Conservation (phyloP, 202 grass and related monocot species). For the Musa balbisiana region DNA sequence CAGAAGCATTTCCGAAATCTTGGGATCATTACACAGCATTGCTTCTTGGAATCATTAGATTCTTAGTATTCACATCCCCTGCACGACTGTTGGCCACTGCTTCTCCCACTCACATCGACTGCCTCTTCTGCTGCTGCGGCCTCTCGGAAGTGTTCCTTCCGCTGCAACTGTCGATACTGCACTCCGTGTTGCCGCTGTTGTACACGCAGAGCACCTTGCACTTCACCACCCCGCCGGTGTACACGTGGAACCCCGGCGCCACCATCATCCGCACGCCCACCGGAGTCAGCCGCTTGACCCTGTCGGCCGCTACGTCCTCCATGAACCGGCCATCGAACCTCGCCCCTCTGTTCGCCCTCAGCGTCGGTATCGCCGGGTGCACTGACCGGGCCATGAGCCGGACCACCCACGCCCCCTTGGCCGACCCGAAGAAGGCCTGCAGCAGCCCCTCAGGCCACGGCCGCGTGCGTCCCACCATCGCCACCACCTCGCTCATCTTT, state of each 20-base stretch:
- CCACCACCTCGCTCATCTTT: slow-evolving; percentile 90
- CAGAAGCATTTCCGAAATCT: too few species aligned
- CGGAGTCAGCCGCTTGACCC: slow-evolving; percentile 39
- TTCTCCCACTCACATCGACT: background rate
- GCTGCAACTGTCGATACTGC: slow-evolving; percentile 1
- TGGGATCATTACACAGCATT: too few species aligned
- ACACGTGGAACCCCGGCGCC: slow-evolving; percentile 81
- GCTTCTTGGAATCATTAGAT: too few species aligned
- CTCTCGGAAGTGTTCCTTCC: slow-evolving; percentile 34
- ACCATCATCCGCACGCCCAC: slow-evolving; percentile 72
- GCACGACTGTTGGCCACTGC: background rate
- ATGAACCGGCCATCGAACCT: slow-evolving; percentile 77
- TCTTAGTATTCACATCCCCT: too few species aligned
- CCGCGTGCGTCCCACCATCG: slow-evolving; percentile 46
- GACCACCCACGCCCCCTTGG: slow-evolving; percentile 76
- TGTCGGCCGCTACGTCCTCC: slow-evolving; percentile 53
- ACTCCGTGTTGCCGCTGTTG: slow-evolving; percentile 33
- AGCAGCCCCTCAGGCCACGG: slow-evolving; percentile 73
- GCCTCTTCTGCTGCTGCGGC: background rate
- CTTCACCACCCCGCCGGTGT: slow-evolving; percentile 61
- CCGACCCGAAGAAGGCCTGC: slow-evolving; percentile 66
- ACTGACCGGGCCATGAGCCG: slow-evolving; percentile 73
- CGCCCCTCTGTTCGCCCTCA: slow-evolving; percentile 60
- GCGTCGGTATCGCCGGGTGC: slow-evolving; percentile 57
- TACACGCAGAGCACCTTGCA: slow-evolving; percentile 88